Base-by-base conservation (phyloP, 495 filamentous ascomycete species). In the Aspergillus haitiensis region DNA sequence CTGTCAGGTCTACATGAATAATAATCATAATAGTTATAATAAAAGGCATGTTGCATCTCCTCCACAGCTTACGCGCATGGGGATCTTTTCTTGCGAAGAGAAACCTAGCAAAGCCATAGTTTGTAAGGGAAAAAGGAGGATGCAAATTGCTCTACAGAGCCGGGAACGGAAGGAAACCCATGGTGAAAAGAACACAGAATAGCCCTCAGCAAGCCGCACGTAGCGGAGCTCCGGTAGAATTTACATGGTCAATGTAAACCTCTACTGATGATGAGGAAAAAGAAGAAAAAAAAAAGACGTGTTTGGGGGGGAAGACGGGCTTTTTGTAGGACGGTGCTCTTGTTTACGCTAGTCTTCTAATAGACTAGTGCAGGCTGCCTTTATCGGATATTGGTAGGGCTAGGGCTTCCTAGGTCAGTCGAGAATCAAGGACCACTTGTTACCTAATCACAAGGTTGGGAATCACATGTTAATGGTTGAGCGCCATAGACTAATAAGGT, bases 121-220 rank as follows among this genome's bases (percentile, higher is more conserved):
- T 53, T 75, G 73, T 64, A 63, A 70, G 70, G 72, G 68, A 77
- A 73, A 79, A 78, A 78, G 75, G 71, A 70, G 70, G 67, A 73
- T 74, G 69, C 66, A 62, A 51, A 52, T 73, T 64, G 50, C 59
- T 79, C 74, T 79, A 40, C 70, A 67, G 69, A 68, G 77, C 75
- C 66, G 77, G 77, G 77, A 79, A 79, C 77, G 77, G 77, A 79
- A 65, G 75, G 60, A 77, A 75, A 78, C 71, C 77, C 75, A 78
- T 70, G 60, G 65, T 40, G 32, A 33, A 52, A 67, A 76, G 71
- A 50, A 63, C 67, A 64, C 21, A 70, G 63, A 72, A 76, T 76
- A 79, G 74, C 74, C 75, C 77, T 79, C 77, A 79, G 77, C 77
- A 68, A 77, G 77, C 74, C 73, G 69, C 59, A 27, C 51, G 49